Evolutionary conservation across 2,329 filamentous ascomycete genomes (phyloP).

Genomic region (Penicillium sp.): DNA sequence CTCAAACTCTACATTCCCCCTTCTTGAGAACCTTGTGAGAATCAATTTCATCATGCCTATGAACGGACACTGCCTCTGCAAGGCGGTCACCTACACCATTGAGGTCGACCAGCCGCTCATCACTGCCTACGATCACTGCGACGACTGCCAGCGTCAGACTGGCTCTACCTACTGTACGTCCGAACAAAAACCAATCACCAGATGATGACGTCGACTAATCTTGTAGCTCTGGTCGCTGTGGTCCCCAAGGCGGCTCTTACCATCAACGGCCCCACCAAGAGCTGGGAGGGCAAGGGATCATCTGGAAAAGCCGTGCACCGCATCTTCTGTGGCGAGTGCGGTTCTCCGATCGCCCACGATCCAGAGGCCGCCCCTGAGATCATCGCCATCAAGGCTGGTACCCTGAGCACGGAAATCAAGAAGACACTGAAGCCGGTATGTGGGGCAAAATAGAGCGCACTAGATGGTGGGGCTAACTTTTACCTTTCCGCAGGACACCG

Average conservation of each 20-base stretch:
- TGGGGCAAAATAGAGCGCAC: background rate
- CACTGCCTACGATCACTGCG: slow-evolving; percentile 69
- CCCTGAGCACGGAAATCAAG: slow-evolving; percentile 65
- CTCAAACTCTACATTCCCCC: background rate
- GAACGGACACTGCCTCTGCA: slow-evolving; percentile 70
- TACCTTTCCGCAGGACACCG: slow-evolving; percentile 48
- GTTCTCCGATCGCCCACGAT: slow-evolving; percentile 69
- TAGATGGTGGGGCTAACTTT: slow-evolving; percentile 1
- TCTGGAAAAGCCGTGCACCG: slow-evolving; percentile 67
- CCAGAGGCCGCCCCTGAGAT: slow-evolving; percentile 69
- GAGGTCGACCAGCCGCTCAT: slow-evolving; percentile 43
- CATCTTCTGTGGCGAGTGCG: slow-evolving; percentile 69
- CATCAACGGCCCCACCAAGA: slow-evolving; percentile 66
- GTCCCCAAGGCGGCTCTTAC: slow-evolving; percentile 67
- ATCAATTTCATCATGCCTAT: slow-evolving; percentile 58
- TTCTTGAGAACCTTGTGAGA: slow-evolving; percentile 30
- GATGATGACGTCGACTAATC: slow-evolving; percentile 5
- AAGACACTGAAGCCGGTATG: slow-evolving; percentile 63
- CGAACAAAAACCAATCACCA: background rate
- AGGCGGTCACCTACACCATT: slow-evolving; percentile 68
- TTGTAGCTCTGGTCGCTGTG: slow-evolving; percentile 62
- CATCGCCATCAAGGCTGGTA: slow-evolving; percentile 69
- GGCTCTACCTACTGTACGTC: slow-evolving; percentile 64
- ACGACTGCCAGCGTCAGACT: slow-evolving; percentile 70
- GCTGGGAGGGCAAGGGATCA: slow-evolving; percentile 59